phyloP scores from a whole-genome alignment of 495 filamentous ascomycete species.

The Hyaloscypha finlandica region DNA sequence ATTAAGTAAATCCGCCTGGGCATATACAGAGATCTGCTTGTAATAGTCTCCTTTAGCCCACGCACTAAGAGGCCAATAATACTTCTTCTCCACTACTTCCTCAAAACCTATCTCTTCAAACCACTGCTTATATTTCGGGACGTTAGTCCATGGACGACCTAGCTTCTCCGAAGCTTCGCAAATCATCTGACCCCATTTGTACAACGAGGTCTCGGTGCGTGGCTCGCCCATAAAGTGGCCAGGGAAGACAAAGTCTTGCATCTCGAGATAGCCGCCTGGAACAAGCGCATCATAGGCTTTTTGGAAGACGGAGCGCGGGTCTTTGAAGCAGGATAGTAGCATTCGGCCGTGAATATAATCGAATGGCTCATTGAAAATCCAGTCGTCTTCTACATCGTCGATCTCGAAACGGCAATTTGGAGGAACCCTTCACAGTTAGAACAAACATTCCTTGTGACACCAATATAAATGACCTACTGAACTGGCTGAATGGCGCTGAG shows the following conservation, averaged over 20 bases:
- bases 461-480: not conserved
- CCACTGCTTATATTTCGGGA: slow-evolving; percentile 32
- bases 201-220: slow-evolving; percentile 19
- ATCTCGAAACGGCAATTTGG: slow-evolving; percentile 38
- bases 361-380: slow-evolving; percentile 34
- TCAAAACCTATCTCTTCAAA: slow-evolving; percentile 51
- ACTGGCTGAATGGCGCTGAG: slow-evolving; percentile 53
- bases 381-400: slow-evolving; percentile 38
- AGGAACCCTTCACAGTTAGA: slow-evolving; percentile 16
- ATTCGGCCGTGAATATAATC: slow-evolving; percentile 37
- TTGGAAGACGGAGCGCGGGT: slow-evolving; percentile 3
- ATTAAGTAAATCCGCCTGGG: slow-evolving; percentile 40
- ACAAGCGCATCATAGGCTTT: slow-evolving; percentile 30
- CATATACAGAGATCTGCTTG: slow-evolving; percentile 30
- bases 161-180: slow-evolving; percentile 30
- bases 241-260: slow-evolving; percentile 40
- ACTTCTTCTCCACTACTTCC: slow-evolving; percentile 25
- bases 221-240: slow-evolving; percentile 40
- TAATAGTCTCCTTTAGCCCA: slow-evolving; percentile 27
- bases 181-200: slow-evolving; percentile 35
- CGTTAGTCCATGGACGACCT: slow-evolving; percentile 12
- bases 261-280: slow-evolving; percentile 52
- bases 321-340: slow-evolving; percentile 18
- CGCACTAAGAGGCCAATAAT: slow-evolving; percentile 20
- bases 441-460: not conserved